phyloP scores from a whole-genome alignment of 441 rosid genomes.

The Capsella rubella region DNA sequence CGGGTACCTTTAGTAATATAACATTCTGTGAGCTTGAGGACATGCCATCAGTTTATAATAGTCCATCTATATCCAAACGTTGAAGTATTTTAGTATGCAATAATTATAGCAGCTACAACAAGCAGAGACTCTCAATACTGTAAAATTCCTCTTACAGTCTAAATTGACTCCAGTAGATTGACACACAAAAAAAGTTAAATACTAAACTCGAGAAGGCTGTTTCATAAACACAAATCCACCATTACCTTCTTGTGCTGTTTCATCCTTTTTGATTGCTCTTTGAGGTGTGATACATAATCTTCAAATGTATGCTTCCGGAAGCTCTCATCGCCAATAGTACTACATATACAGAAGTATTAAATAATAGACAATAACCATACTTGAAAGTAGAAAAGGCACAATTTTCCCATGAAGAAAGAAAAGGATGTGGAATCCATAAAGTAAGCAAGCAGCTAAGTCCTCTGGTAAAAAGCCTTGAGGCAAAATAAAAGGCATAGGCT shows the following conservation, averaged over 20 bases:
- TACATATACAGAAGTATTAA: constrained; percentile 38
- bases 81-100: constrained; percentile 27
- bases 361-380: constrained; percentile 18
- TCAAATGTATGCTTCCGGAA: constrained; percentile 59
- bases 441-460: not conserved
- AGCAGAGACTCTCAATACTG: not conserved
- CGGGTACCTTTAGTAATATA: constrained; percentile 55
- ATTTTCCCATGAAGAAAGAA: constrained; percentile 20
- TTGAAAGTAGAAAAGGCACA: constrained; percentile 3
- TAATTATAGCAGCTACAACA: constrained; percentile 17
- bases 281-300: constrained; percentile 57
- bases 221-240: not conserved
- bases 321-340: constrained; percentile 66
- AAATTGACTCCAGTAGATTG: not conserved
- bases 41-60: constrained; percentile 17
- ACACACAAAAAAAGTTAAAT: constrained; percentile 21
- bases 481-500: constrained; percentile 8
- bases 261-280: constrained; percentile 59
- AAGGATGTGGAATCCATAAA: constrained; percentile 16
- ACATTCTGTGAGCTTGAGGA: constrained; percentile 25
- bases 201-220: constrained; percentile 6
- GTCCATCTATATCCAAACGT: constrained; percentile 12
- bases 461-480: not conserved
- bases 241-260: constrained; percentile 63
- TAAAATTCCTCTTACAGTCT: constrained; percentile 4